phyloP scores from a whole-genome alignment of 108 stramenopile species.

The Nitzschia sp. region DNA sequence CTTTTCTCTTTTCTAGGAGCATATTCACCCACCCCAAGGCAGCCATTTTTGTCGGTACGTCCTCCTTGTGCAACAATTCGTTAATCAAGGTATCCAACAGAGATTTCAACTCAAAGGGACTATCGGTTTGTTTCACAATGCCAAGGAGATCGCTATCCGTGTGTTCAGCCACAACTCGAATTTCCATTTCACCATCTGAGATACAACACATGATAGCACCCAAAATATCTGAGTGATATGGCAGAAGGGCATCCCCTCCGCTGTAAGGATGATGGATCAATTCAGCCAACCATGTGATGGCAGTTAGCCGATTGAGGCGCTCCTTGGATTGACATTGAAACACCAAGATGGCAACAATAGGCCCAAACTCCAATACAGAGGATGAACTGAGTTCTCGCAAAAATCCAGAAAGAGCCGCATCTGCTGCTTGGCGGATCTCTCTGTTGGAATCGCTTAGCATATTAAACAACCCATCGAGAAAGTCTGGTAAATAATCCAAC shows the following conservation, averaged over 20 bases:
- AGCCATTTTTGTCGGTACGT: constrained; percentile 95
- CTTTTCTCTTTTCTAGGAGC: constrained; percentile 92
- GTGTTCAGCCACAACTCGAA: constrained; percentile 85
- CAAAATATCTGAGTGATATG: constrained; percentile 88
- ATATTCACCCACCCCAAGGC: constrained; percentile 95
- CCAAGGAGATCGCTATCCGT: constrained; percentile 85
- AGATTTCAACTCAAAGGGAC: constrained; percentile 79
- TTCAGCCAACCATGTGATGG: constrained; percentile 94
- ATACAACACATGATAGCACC: constrained; percentile 92
- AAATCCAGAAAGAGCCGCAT: constrained; percentile 83
- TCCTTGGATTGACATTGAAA: constrained; percentile 92
- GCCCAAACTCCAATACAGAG: constrained; percentile 90
- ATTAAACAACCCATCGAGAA: constrained; percentile 95
- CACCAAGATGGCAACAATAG: constrained; percentile 93
- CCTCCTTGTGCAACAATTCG: constrained; percentile 81
- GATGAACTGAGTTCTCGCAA: constrained; percentile 87
- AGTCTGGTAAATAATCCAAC: constrained; percentile 94
- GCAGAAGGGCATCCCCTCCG: constrained; percentile 87
- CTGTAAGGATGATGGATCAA: constrained; percentile 90
- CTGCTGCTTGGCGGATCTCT: constrained; percentile 92
- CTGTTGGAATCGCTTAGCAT: constrained; percentile 97
- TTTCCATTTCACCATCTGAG: constrained; percentile 88
- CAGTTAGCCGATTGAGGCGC: constrained; percentile 89
- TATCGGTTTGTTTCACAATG: constrained; percentile 73
- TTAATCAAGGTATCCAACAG: constrained; percentile 84